Evolutionary conservation across 805 yeast species (phyloP).

Genomic region (Metschnikowia peoriensis): DNA sequence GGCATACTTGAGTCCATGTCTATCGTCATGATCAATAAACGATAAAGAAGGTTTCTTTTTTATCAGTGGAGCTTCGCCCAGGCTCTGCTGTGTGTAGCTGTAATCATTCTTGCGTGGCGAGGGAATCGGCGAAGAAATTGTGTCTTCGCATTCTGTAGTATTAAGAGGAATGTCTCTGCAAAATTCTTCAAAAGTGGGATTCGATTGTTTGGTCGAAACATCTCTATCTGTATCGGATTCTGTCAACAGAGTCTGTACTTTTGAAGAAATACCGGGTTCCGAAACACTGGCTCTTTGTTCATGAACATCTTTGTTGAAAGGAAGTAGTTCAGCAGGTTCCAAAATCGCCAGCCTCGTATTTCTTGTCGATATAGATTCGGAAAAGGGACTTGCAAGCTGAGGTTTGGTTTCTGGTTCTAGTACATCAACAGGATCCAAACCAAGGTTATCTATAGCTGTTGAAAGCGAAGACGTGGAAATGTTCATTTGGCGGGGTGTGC

Average conservation of each 20-base stretch:
- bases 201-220: not conserved
- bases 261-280: too few species aligned
- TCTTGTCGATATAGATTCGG: not conserved
- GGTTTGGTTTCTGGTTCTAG: not conserved
- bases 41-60: conserved; percentile 20
- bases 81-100: not conserved
- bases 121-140: not conserved
- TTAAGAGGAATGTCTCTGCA: not conserved
- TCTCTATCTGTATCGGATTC: not conserved
- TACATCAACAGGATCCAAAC: not conserved
- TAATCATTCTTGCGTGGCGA: conserved; percentile 1
- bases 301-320: not conserved
- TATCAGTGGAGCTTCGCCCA: conserved; percentile 1
- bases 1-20: conserved; percentile 31
- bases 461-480: not conserved
- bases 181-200: conserved; percentile 5
- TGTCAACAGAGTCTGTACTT: too few species aligned
- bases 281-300: not conserved
- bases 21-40: conserved; percentile 27
- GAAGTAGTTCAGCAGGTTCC: not conserved
- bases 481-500: not conserved
- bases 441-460: not conserved
- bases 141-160: not conserved
- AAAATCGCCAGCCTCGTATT: not conserved
- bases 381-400: not conserved